phyloP scores from a whole-genome alignment of 129 eudicot species.

The Tanacetum coccineum region DNA sequence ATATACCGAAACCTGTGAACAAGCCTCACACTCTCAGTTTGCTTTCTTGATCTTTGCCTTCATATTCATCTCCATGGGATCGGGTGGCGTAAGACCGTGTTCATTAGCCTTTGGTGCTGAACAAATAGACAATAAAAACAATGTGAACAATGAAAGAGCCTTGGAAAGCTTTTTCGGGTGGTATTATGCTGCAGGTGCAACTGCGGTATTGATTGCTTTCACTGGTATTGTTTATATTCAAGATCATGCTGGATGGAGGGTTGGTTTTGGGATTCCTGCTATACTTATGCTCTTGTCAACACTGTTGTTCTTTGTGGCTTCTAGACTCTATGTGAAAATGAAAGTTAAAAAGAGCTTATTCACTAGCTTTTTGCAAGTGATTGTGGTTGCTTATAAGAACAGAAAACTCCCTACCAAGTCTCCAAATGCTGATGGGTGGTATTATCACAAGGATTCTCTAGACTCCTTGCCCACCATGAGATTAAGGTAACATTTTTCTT shows the following conservation, averaged over 20 bases:
- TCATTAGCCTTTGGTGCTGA: slow-evolving; percentile 92
- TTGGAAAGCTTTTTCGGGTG: slow-evolving; percentile 74
- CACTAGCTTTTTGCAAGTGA: slow-evolving; percentile 42
- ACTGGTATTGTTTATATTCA: slow-evolving; percentile 83
- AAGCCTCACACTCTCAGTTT: slow-evolving; percentile 51
- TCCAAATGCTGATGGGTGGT: slow-evolving; percentile 31
- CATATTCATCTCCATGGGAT: slow-evolving; percentile 74
- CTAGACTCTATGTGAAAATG: slow-evolving; percentile 53
- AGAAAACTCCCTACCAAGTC: slow-evolving; percentile 28
- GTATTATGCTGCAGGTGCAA: slow-evolving; percentile 63
- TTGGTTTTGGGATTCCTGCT: slow-evolving; percentile 79
- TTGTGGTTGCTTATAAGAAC: slow-evolving; percentile 40
- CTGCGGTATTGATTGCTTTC: slow-evolving; percentile 59
- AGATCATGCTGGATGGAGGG: slow-evolving; percentile 74
- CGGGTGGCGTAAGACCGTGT: slow-evolving; percentile 84
- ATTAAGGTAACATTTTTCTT: slow-evolving; percentile 25
- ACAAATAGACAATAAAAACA: slow-evolving; percentile 50
- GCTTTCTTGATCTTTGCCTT: slow-evolving; percentile 53
- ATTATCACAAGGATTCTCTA: slow-evolving; percentile 25
- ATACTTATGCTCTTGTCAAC: slow-evolving; percentile 63
- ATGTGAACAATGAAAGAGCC: slow-evolving; percentile 42
- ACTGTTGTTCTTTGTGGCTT: slow-evolving; percentile 63
- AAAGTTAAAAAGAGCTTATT: slow-evolving; percentile 41
- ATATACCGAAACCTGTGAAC: slow-evolving; percentile 38
- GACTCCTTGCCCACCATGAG: slow-evolving; percentile 30